Evolutionary conservation across 2,329 filamentous ascomycete genomes (phyloP).

Genomic region (Pestalotiopsis sp.): DNA sequence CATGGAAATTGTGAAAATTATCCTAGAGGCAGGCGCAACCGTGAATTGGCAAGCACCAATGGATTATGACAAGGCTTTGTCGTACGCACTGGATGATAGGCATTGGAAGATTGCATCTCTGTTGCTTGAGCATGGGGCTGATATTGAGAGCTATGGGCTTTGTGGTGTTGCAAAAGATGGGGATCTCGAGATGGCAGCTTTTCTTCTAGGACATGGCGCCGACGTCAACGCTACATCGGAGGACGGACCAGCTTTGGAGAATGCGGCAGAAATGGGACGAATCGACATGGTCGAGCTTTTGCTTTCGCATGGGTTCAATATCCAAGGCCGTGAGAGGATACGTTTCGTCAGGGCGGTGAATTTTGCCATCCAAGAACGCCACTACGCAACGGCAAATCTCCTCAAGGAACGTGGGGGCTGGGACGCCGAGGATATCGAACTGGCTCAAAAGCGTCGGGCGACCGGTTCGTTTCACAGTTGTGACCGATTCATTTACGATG

Average conservation of each 20-base stretch:
- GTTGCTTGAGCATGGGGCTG: not conserved
- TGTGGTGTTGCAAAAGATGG: not conserved
- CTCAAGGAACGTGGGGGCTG: not conserved
- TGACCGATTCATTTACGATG: not conserved
- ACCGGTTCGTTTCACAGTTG: not conserved
- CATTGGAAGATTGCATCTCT: not conserved
- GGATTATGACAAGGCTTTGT: no score
- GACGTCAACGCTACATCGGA: not conserved
- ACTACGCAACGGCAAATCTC: not conserved
- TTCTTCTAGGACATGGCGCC: not conserved
- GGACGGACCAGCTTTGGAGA: not conserved
- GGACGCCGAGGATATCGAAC: not conserved
- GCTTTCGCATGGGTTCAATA: not conserved
- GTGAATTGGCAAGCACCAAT: no score
- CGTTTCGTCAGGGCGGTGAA: not conserved
- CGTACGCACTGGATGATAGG: no score
- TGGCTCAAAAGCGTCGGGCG: not conserved
- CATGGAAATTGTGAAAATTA: not conserved
- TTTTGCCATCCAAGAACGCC: not conserved
- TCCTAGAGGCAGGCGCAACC: not conserved
- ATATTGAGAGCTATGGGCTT: no score
- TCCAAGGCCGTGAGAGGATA: not conserved
- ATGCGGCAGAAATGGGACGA: not conserved
- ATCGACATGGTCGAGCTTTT: not conserved
- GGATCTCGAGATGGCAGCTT: not conserved